Evolutionary conservation across 2,329 filamentous ascomycete species (phyloP).

Genomic region (Arthrobotrys megalospora): DNA sequence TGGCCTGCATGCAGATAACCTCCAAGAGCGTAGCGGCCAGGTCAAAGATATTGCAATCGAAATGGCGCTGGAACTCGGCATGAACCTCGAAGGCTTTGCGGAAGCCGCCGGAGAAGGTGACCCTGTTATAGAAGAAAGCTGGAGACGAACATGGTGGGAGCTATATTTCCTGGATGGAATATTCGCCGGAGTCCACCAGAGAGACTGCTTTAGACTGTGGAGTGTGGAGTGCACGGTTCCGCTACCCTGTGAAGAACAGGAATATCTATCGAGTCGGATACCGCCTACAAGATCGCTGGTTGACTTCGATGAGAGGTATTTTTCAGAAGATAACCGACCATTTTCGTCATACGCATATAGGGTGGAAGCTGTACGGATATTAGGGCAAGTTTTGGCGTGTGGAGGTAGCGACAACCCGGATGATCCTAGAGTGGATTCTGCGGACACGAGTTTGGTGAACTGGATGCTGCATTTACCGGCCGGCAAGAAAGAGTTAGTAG

Average conservation of each 20-base stretch:
- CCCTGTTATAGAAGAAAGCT: conserved; percentile 82
- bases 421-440: conserved; percentile 74
- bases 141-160: conserved; percentile 93
- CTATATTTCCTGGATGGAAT: conserved; percentile 86
- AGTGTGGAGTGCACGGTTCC: conserved; percentile 78
- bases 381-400: conserved; percentile 79
- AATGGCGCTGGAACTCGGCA: conserved; percentile 80
- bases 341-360: conserved; percentile 91
- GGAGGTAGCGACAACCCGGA: conserved; percentile 68
- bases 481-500: conserved; percentile 79
- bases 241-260: conserved; percentile 86
- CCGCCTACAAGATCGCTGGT: conserved; percentile 76
- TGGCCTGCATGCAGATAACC: conserved; percentile 81
- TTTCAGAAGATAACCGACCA: conserved; percentile 77
- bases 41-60: conserved; percentile 79
- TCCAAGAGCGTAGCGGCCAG: conserved; percentile 78
- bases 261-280: conserved; percentile 75
- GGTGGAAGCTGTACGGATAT: conserved; percentile 83
- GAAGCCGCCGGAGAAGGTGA: conserved; percentile 76
- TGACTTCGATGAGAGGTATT: conserved; percentile 84
- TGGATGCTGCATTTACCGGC: conserved; percentile 85
- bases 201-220: conserved; percentile 79
- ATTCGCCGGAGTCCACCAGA: conserved; percentile 83
- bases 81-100: conserved; percentile 80
- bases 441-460: conserved; percentile 75